phyloP scores from a whole-genome alignment of 176 grass and related monocot genomes.

The Lolium multiflorum region DNA sequence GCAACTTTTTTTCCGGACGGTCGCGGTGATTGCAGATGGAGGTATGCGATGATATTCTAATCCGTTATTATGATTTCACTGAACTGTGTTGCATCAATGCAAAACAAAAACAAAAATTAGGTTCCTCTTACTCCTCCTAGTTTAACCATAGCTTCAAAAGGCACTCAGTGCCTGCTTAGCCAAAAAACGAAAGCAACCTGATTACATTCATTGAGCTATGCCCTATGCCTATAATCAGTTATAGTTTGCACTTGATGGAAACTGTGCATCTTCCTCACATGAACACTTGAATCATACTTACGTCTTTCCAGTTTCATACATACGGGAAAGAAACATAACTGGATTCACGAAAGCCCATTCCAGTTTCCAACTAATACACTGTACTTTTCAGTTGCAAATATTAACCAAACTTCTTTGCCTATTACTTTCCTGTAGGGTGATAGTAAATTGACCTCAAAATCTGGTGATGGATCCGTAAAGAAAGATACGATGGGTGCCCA shows the following conservation, averaged over 20 bases:
- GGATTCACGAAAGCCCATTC: neutral
- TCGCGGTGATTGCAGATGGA: conserved; percentile 67
- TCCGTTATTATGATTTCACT: neutral
- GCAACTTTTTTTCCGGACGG: conserved; percentile 46
- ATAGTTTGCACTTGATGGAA: conserved; percentile 9
- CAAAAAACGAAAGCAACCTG: neutral
- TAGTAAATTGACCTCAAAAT: conserved; percentile 87
- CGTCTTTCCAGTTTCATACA: neutral
- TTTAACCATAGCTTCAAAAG: neutral
- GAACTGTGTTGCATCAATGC: neutral
- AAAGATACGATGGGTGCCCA: conserved; percentile 64
- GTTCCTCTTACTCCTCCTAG: neutral
- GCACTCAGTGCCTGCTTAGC: neutral
- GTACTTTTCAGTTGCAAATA: conserved; percentile 1
- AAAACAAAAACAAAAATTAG: neutral
- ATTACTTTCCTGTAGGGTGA: conserved; percentile 70
- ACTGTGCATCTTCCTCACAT: neutral
- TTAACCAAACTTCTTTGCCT: neutral
- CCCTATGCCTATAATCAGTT: neutral
- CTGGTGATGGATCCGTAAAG: conserved; percentile 71
- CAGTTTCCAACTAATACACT: neutral
- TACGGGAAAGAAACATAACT: conserved; percentile 8
- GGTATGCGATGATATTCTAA: conserved; percentile 62
- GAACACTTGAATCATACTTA: neutral
- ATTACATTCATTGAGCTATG: conserved; percentile 1